Percentiles rank a stretch among this genome's conserved stretches.
Conservation (phyloP, 768 basidiomycete species). For the Wakefieldia striispora region DNA sequence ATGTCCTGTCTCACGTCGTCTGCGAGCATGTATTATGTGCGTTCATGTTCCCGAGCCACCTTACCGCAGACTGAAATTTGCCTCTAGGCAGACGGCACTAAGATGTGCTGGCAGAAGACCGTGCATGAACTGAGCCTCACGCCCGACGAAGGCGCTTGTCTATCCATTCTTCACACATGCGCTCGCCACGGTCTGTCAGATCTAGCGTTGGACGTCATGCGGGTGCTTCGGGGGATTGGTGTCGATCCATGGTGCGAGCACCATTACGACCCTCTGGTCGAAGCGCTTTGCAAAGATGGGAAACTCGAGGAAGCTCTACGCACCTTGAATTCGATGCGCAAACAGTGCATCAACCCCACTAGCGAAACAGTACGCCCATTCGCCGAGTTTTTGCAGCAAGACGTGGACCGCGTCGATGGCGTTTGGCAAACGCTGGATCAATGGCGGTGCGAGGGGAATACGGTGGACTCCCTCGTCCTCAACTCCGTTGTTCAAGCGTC, state of each 20-base stretch:
- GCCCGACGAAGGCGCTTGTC: slow-evolving; percentile 74
- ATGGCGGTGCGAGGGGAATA: slow-evolving; percentile 50
- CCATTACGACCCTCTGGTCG: slow-evolving; percentile 76
- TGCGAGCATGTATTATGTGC: slow-evolving; percentile 65
- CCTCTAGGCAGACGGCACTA: slow-evolving; percentile 63
- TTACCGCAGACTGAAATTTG: not conserved
- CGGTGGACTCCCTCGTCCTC: slow-evolving; percentile 56
- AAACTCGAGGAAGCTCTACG: slow-evolving; percentile 63
- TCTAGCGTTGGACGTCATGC: slow-evolving; percentile 65
- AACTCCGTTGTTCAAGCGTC: slow-evolving; percentile 69
- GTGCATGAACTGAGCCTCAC: slow-evolving; percentile 49
- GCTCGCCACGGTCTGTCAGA: slow-evolving; percentile 70
- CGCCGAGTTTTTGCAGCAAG: slow-evolving; percentile 42
- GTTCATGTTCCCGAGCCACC: slow-evolving; percentile 29
- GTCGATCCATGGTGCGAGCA: slow-evolving; percentile 57
- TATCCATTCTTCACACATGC: slow-evolving; percentile 69
- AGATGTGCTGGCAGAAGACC: slow-evolving; percentile 58
- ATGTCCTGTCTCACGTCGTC: slow-evolving; percentile 62
- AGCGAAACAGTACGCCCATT: slow-evolving; percentile 55
- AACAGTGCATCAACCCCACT: slow-evolving; percentile 47
- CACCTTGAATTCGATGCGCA: slow-evolving; percentile 58
- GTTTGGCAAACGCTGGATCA: slow-evolving; percentile 65
- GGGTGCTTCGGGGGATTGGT: slow-evolving; percentile 47
- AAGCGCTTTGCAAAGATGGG: slow-evolving; percentile 61
- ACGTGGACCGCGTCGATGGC: slow-evolving; percentile 56